phyloP scores from a whole-genome alignment of 1,139 yeast species.

The Lodderomyces orthopsilosis region DNA sequence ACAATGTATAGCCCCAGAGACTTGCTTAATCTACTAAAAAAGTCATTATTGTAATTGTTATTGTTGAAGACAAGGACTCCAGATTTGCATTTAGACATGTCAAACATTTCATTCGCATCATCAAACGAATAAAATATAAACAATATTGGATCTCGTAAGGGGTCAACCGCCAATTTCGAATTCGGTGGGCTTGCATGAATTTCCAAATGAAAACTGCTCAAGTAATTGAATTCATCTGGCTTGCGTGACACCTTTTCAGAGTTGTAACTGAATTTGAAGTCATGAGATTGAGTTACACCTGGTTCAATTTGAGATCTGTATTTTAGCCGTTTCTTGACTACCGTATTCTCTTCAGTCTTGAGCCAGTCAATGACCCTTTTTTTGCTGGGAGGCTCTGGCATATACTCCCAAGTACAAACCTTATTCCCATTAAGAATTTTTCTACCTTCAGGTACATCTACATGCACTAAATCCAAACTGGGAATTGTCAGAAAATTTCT shows the following conservation, averaged over 20 bases:
- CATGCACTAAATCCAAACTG: conserved; percentile 15
- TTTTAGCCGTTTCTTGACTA: conserved; percentile 16
- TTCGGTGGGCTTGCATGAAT: conserved; percentile 57
- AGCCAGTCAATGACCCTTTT: conserved; percentile 21
- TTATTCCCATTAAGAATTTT: background rate
- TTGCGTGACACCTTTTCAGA: conserved; percentile 33
- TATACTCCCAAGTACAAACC: conserved; percentile 27
- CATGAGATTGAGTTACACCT: conserved; percentile 37
- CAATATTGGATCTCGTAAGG: conserved; percentile 53
- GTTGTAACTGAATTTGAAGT: conserved; percentile 33
- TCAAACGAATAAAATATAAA: conserved; percentile 65
- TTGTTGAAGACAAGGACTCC: conserved; percentile 19
- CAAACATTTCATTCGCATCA: conserved; percentile 36
- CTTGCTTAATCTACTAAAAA: conserved; percentile 6
- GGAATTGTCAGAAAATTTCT: conserved; percentile 16
- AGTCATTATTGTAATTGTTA: conserved; percentile 2
- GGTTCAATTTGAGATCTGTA: conserved; percentile 52
- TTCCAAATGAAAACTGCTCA: conserved; percentile 64
- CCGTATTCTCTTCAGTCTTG: conserved; percentile 17
- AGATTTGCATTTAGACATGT: conserved; percentile 12
- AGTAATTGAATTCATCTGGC: conserved; percentile 44
- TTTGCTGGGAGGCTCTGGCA: conserved; percentile 30
- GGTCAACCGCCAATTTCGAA: conserved; percentile 57
- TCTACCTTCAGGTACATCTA: background rate
- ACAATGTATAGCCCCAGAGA: conserved; percentile 20